A percentile compares a stretch with the other conserved stretches of the same genome.
Evolutionary conservation across 306 rosid genomes (phyloP).

Genomic region (Corylus heterophylla): DNA sequence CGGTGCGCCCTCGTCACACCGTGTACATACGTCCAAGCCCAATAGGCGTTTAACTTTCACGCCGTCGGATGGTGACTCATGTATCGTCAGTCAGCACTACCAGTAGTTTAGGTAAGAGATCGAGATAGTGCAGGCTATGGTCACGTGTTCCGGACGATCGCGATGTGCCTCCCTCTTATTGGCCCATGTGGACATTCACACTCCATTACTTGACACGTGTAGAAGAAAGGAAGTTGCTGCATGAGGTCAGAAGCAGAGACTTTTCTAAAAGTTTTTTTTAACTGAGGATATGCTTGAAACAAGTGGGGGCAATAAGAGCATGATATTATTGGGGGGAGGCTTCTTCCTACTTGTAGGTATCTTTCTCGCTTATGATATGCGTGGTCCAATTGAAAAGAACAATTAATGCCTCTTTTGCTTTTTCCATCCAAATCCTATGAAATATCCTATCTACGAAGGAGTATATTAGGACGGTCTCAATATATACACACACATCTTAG

Average conservation of each 20-base stretch:
- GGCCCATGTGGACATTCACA: no score
- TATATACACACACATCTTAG: no score
- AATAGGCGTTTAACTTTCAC: background rate
- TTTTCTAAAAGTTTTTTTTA: background rate
- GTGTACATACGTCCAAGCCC: background rate
- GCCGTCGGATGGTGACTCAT: conserved; percentile 5
- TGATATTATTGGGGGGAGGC: background rate
- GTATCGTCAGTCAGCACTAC: background rate
- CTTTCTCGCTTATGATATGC: background rate
- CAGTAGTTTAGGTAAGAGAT: background rate
- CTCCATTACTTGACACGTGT: background rate
- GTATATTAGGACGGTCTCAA: no score
- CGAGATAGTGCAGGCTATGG: no score
- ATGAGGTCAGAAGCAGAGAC: background rate
- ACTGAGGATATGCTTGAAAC: background rate
- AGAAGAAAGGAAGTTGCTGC: background rate
- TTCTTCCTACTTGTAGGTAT: background rate
- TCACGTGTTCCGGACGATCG: no score
- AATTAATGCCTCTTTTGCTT: background rate
- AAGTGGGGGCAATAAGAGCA: background rate
- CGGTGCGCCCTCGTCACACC: background rate
- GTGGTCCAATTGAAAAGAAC: background rate
- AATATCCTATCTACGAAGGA: background rate
- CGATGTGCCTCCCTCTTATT: no score
- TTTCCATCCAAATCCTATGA: background rate